Evolutionary conservation across 768 basidiomycete genomes (phyloP).

Genomic region (Melanogaster broomeanus): DNA sequence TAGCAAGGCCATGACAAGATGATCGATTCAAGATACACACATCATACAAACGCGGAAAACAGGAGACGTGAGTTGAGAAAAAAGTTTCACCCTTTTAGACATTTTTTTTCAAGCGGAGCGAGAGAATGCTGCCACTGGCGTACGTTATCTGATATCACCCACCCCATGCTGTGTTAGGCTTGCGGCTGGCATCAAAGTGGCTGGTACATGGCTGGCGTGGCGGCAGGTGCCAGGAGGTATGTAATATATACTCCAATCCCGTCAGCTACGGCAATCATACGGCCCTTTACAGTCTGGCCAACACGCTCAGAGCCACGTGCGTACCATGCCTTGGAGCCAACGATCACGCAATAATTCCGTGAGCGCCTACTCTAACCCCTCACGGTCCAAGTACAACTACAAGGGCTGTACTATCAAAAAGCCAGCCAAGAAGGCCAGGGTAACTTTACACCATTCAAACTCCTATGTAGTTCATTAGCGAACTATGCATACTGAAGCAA

Average conservation of each 20-base stretch:
- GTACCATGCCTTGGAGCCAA: no score
- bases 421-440: no score
- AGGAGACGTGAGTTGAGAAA: conserved; percentile 7
- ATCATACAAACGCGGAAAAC: conserved; percentile 23
- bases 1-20: not conserved
- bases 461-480: no score
- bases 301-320: no score
- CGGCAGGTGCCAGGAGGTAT: no score
- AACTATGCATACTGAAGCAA: no score
- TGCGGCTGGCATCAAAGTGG: conserved; percentile 20
- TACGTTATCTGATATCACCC: conserved; percentile 13
- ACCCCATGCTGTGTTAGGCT: conserved; percentile 18
- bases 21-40: conserved; percentile 14
- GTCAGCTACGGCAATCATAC: no score
- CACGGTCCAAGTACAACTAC: not conserved
- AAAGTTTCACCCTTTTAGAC: not conserved
- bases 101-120: conserved; percentile 27
- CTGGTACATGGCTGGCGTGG: conserved; percentile 2
- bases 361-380: not conserved
- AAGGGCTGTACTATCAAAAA: no score
- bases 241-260: no score
- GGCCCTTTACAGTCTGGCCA: no score
- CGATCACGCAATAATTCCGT: not conserved
- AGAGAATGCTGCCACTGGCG: not conserved
- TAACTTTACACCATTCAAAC: no score